Evolutionary conservation across 495 filamentous ascomycete genomes (phyloP).

Genomic region (Penicillium canariense): DNA sequence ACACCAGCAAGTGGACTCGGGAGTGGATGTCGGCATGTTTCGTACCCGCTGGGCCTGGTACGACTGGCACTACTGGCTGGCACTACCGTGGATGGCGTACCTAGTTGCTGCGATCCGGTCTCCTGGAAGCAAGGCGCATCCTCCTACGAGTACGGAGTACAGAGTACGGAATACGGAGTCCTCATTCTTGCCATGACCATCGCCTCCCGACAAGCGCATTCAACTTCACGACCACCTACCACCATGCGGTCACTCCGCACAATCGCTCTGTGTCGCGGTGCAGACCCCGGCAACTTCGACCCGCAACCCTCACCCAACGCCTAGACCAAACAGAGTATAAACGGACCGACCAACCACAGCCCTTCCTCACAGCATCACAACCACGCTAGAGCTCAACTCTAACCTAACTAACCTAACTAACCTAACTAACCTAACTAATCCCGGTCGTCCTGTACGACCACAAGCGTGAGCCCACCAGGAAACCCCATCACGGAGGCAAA

Average conservation of each 20-base stretch:
- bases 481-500: neutral
- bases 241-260: too few species aligned
- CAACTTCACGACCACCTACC: too few species aligned
- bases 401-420: too few species aligned
- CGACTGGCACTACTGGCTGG: neutral
- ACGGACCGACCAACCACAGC: neutral
- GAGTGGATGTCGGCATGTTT: neutral
- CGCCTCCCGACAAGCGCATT: too few species aligned
- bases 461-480: too few species aligned
- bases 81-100: neutral
- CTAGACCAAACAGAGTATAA: neutral
- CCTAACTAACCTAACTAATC: too few species aligned
- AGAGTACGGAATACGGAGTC: too few species aligned
- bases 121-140: neutral
- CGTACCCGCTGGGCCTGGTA: neutral
- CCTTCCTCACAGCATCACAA: neutral
- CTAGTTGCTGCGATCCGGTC: neutral
- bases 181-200: neutral
- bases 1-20: neutral
- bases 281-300: too few species aligned
- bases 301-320: too few species aligned
- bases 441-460: too few species aligned
- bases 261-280: too few species aligned
- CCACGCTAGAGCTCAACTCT: neutral
- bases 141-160: too few species aligned